Base-by-base conservation (phyloP, 192 early-diverging fungal genomes). In the Oehlia diaphana region DNA sequence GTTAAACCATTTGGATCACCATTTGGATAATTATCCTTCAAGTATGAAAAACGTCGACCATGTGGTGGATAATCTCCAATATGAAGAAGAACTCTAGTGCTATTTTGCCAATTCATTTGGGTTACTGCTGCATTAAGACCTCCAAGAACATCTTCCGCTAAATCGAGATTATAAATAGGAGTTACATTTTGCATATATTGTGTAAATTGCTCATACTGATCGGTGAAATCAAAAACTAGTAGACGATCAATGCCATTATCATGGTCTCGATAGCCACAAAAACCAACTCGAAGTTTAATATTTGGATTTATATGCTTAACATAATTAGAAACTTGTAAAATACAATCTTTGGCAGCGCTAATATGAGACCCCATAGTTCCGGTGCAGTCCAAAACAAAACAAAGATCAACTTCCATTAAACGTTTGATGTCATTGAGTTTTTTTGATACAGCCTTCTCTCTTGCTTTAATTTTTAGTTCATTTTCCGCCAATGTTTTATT, bases 21-120 rank as follows among this genome's bases (percentile, higher is more conserved):
- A 47, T 65, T 9, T 53, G 79, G 79, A 66, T 80, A 77, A 9
- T 44, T 12, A 47, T 80, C 79, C 16, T 35, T 19, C 12, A 9
- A 1, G 2, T 7, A 4, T 44, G 33, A 42, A 64, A 76, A 80
- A 67, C 71, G 63, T 4, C 19, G 23, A 47, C 79, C 79, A 53
- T 80, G 79, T 9, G 79, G 72, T 74, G 79, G 79, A 35, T 12
- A 12, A 73, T 80, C 79, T 13, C 70, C 73, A 44, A 80, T 47
- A 13, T 80, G 79, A 14, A 80, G 23, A 49, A 80, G 37, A n/a
- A 80, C 31, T 21, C 73, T 26, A 73, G 74, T 75, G 3, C 35
- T 35, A 73, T 73, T 5, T n/a, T 19, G 4, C 79, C 79, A 80
- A 16, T 31, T 35, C 63, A 80, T 44, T 53, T 53, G 19, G 16